Evolutionary conservation across 2,329 filamentous ascomycete genomes (phyloP).

Genomic region (Alternaria gansuensis): DNA sequence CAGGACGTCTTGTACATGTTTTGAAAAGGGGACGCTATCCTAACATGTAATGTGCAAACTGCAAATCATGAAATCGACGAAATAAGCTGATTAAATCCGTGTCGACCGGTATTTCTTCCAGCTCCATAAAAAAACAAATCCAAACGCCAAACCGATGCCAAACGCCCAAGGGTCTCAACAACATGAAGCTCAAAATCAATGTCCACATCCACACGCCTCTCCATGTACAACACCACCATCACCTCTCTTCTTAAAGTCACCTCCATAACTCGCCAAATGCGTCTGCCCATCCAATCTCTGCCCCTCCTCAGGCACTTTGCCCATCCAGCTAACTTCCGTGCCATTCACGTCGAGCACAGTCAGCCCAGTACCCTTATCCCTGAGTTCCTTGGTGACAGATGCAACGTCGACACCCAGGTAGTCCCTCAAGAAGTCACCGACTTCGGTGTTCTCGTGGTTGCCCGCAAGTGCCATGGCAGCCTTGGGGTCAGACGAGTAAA

Average conservation of each 20-base stretch:
- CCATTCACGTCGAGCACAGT: slow-evolving; percentile 42
- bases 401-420: slow-evolving; percentile 85
- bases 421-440: slow-evolving; percentile 80
- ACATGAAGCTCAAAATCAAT: slow-evolving; percentile 21
- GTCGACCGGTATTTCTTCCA: slow-evolving; percentile 1
- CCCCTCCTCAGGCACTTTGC: slow-evolving; percentile 52
- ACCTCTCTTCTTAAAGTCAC: slow-evolving; percentile 50
- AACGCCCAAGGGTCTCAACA: neutral
- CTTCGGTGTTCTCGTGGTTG: slow-evolving; percentile 94
- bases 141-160: slow-evolving; percentile 2
- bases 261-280: slow-evolving; percentile 53
- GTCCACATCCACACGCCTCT: slow-evolving; percentile 42
- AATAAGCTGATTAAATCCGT: neutral
- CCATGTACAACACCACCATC: slow-evolving; percentile 39
- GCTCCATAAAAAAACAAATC: neutral
- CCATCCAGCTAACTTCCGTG: slow-evolving; percentile 55
- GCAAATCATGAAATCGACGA: neutral
- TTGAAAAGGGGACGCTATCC: neutral
- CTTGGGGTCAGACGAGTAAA: slow-evolving; percentile 81
- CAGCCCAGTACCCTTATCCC: slow-evolving; percentile 60
- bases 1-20: neutral
- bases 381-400: slow-evolving; percentile 77
- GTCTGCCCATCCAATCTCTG: slow-evolving; percentile 59
- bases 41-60: neutral
- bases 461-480: slow-evolving; percentile 72